Evolutionary conservation across 768 basidiomycete genomes (phyloP).

Genomic region (Suillus sp.): DNA sequence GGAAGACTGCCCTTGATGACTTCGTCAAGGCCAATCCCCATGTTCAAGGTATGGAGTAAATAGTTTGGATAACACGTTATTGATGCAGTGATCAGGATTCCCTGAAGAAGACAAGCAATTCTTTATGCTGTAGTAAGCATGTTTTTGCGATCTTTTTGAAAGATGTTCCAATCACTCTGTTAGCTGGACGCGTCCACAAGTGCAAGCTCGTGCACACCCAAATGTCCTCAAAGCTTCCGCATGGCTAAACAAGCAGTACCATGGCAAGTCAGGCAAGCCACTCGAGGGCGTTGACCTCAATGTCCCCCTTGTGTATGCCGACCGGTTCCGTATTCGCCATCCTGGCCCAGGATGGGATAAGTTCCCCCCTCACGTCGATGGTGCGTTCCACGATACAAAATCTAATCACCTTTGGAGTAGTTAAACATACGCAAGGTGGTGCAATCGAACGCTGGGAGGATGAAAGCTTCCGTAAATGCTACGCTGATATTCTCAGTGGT

Average conservation of each 20-base stretch:
- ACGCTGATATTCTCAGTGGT: constrained; percentile 59
- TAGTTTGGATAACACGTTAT: neutral
- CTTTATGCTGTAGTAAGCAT: constrained; percentile 67
- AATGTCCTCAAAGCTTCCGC: constrained; percentile 58
- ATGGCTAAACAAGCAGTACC: constrained; percentile 69
- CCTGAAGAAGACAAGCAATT: constrained; percentile 67
- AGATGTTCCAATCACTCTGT: neutral
- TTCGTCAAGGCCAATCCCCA: constrained; percentile 60
- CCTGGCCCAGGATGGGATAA: constrained; percentile 59
- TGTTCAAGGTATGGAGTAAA: constrained; percentile 45
- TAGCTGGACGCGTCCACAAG: constrained; percentile 57
- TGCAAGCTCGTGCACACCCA: constrained; percentile 68
- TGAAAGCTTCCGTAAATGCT: constrained; percentile 56
- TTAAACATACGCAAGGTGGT: constrained; percentile 50
- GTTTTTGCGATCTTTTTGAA: neutral
- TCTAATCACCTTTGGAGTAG: neutral
- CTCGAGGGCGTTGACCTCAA: constrained; percentile 60
- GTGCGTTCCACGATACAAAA: constrained; percentile 37
- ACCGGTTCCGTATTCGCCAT: constrained; percentile 74
- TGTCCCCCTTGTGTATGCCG: constrained; percentile 69
- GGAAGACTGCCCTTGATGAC: constrained; percentile 58
- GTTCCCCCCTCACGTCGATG: constrained; percentile 58
- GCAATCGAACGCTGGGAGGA: constrained; percentile 80
- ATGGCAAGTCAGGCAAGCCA: constrained; percentile 38
- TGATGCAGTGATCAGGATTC: constrained; percentile 38